A percentile compares a stretch with the other conserved stretches of the same genome.
These are phyloP conservation scores for Kregervanrija delftensis DNA, from an alignment of 805 yeast species.

Conservation along the genomic window DNA sequence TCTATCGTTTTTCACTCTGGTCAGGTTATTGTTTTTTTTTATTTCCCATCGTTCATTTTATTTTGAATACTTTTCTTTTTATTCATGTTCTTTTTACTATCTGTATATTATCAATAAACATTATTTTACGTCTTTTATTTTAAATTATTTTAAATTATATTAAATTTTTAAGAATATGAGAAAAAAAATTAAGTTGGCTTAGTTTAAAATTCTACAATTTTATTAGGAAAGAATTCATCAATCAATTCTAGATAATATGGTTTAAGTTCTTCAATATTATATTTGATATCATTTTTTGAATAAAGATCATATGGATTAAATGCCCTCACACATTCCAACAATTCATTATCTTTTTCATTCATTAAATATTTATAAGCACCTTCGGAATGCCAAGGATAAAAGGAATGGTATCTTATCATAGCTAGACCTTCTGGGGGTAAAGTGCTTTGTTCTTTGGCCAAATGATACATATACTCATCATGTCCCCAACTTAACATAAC, in stretches of 20 bases:
- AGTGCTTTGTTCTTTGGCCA: constrained; percentile 57
- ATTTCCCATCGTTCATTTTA: no score
- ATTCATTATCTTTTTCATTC: constrained; percentile 54
- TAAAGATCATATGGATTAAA: constrained; percentile 66
- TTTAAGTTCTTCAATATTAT: constrained; percentile 43
- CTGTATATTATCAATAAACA: background rate
- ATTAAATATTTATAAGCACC: constrained; percentile 57
- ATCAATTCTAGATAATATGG: constrained; percentile 57
- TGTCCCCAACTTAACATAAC: constrained; percentile 78
- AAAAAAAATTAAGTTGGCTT: background rate
- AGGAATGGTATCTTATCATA: constrained; percentile 69
- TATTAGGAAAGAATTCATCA: constrained; percentile 59
- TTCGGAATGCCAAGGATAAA: constrained; percentile 73
- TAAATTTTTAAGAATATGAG: background rate
- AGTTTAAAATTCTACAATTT: constrained; percentile 45
- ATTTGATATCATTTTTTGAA: constrained; percentile 47
- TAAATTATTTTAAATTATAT: background rate
- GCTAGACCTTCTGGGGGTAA: constrained; percentile 63
- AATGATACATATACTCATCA: constrained; percentile 71
- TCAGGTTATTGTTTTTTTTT: no score
- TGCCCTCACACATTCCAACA: constrained; percentile 57
- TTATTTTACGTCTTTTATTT: background rate
- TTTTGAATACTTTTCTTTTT: no score
- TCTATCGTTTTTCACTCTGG: no score
- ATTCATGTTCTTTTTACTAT: background rate